Percentiles rank a stretch among this genome's conserved stretches.
Evolutionary conservation across 192 early-diverging fungal species (phyloP).

Genomic region (Umbelopsis sp.): DNA sequence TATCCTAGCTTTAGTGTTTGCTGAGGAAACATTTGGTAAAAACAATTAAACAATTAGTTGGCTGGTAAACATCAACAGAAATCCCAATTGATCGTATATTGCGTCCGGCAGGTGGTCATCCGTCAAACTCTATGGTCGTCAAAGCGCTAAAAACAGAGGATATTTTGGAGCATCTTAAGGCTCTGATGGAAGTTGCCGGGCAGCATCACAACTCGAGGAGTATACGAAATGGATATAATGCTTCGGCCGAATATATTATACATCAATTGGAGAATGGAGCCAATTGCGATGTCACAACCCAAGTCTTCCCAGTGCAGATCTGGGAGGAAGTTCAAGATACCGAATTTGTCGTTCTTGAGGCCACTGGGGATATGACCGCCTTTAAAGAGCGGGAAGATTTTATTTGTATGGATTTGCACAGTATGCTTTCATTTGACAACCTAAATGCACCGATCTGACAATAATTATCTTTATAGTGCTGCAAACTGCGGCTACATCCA

Average conservation of each 20-base stretch:
- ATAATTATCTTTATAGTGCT: not conserved
- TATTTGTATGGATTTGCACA: conserved; percentile 33
- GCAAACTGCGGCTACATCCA: not conserved
- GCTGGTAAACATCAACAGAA: not conserved
- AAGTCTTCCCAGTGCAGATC: conserved; percentile 46
- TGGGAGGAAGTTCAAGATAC: conserved; percentile 45
- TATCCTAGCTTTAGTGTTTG: not conserved
- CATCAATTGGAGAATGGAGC: conserved; percentile 50
- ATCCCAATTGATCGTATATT: not conserved
- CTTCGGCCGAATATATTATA: conserved; percentile 63
- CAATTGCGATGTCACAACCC: conserved; percentile 48
- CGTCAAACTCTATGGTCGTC: conserved; percentile 1
- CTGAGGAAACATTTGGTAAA: conserved; percentile 12
- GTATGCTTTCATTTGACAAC: not conserved
- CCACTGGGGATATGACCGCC: conserved; percentile 1
- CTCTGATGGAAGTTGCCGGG: conserved; percentile 35
- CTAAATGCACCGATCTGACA: not conserved
- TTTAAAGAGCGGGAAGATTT: conserved; percentile 49
- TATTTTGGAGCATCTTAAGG: conserved; percentile 37
- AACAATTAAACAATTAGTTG: not conserved
- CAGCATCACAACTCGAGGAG: conserved; percentile 46
- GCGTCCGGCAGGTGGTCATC: not conserved
- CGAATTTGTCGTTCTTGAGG: conserved; percentile 35
- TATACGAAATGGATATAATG: conserved; percentile 45
- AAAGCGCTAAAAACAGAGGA: conserved; percentile 7